Evolutionary conservation across 2,329 filamentous ascomycete species (phyloP).

Genomic region (Scorias spongiosa): DNA sequence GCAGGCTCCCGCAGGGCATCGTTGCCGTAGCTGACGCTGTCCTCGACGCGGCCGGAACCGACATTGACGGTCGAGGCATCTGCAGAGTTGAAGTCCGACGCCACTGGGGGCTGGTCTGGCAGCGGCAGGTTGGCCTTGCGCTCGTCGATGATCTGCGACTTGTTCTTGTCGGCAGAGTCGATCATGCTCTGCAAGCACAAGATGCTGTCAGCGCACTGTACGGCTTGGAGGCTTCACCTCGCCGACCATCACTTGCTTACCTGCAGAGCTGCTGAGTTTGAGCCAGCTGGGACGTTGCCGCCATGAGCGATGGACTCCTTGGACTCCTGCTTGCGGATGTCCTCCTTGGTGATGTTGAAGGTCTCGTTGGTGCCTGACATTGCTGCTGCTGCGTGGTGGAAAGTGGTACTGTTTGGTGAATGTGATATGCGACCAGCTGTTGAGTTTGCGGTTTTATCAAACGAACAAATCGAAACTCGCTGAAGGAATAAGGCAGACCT

Average conservation of each 20-base stretch:
- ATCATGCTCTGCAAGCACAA: conserved; percentile 5
- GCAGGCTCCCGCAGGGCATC: conserved; percentile 29
- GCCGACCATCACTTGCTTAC: conserved; percentile 14
- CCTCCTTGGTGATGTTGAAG: conserved; percentile 34
- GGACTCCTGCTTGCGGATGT: conserved; percentile 33
- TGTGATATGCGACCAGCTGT: no score
- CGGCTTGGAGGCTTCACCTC: no score
- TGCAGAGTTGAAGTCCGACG: conserved; percentile 64
- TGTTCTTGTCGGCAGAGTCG: conserved; percentile 26
- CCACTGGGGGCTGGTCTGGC: conserved; percentile 59
- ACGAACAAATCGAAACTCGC: no score
- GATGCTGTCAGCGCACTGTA: no score
- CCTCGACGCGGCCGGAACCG: conserved; percentile 41
- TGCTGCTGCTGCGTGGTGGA: neutral
- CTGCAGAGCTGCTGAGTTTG: conserved; percentile 32
- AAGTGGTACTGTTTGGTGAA: no score
- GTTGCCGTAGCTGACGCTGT: conserved; percentile 28
- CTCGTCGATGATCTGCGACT: conserved; percentile 51
- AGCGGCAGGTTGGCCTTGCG: conserved; percentile 60
- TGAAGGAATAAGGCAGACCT: no score
- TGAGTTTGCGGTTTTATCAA: no score
- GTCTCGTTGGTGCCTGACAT: conserved; percentile 13
- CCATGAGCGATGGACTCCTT: conserved; percentile 23
- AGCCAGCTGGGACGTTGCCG: conserved; percentile 29
- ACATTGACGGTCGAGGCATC: conserved; percentile 56